A percentile compares a stretch with the other conserved stretches of the same genome.
These are phyloP conservation scores for Emericellopsis cladophorae DNA, from an alignment of 2,329 filamentous ascomycete genomes.

Conservation along the genomic window DNA sequence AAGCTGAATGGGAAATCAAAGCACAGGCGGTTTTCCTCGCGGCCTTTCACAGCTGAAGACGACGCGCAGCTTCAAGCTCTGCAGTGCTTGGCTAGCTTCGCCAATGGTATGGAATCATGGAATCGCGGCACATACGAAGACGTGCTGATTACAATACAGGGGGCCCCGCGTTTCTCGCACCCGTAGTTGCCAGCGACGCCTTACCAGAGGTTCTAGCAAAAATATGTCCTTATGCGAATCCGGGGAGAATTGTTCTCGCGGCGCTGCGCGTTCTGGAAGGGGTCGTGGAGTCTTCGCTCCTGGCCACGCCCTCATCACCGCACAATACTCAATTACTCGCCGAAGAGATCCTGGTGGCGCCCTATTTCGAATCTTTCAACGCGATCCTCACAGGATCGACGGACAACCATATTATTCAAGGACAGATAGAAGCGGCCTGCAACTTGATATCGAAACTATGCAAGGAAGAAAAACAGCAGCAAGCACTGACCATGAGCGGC, in stretches of 20 bases:
- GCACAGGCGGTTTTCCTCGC: conserved; percentile 17
- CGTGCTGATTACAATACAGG: conserved; percentile 32
- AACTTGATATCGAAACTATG: conserved; percentile 48
- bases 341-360: conserved; percentile 49
- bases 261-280: conserved; percentile 64
- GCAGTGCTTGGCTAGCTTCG: conserved; percentile 73
- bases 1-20: conserved; percentile 26
- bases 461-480: conserved; percentile 55
- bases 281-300: conserved; percentile 51
- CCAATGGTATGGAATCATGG: conserved; percentile 49
- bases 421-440: conserved; percentile 49
- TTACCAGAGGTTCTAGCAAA: conserved; percentile 60
- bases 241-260: conserved; percentile 55
- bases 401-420: conserved; percentile 36
- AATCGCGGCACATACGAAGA: neutral
- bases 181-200: conserved; percentile 55
- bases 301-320: conserved; percentile 37
- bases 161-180: conserved; percentile 65
- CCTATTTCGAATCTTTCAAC: conserved; percentile 49
- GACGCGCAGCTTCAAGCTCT: conserved; percentile 64
- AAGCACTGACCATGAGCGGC: conserved; percentile 56
- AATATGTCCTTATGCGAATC: conserved; percentile 52
- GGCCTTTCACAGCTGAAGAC: conserved; percentile 46
- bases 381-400: conserved; percentile 52
- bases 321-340: conserved; percentile 40